Conservation (phyloP, 495 filamentous ascomycete genomes). For the Bryoglossum gracile region DNA sequence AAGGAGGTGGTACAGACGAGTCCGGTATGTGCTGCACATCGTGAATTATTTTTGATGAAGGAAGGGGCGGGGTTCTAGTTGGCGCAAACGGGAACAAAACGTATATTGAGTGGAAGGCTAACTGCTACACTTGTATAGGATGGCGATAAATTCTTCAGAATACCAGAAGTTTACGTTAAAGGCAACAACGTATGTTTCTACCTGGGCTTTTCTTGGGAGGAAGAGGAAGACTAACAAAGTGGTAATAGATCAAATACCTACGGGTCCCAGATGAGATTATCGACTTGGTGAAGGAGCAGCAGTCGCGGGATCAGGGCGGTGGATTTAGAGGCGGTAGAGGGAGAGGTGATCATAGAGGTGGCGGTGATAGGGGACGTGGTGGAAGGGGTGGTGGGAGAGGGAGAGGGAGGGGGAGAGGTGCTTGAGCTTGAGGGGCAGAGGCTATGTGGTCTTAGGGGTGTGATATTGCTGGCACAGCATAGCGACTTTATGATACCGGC, state of each 20-base stretch:
- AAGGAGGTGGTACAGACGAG: constrained; percentile 98
- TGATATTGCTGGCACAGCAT: no score
- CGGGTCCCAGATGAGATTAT: constrained; percentile 93
- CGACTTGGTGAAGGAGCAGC: constrained; percentile 86
- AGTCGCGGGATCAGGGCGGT: constrained; percentile 55
- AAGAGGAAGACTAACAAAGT: neutral
- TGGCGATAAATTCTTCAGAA: constrained; percentile 82
- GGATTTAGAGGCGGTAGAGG: constrained; percentile 52
- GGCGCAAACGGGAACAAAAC: neutral
- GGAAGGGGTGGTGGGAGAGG: constrained; percentile 44
- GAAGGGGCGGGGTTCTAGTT: neutral
- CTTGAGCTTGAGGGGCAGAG: constrained; percentile 45
- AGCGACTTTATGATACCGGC: no score
- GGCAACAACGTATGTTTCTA: constrained; percentile 77
- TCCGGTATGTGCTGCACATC: constrained; percentile 39
- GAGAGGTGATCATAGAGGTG: neutral
- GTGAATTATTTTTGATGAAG: neutral
- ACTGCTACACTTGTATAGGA: constrained; percentile 41
- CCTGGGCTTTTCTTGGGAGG: no score
- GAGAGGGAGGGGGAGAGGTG: constrained; percentile 46
- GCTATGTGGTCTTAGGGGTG: no score
- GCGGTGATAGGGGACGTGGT: constrained; percentile 47
- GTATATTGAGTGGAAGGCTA: constrained; percentile 4
- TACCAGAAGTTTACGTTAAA: constrained; percentile 91
- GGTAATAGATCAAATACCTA: constrained; percentile 87